Conservation (phyloP, 2,329 filamentous ascomycete genomes). For the Chalaropsis thielavioides region DNA sequence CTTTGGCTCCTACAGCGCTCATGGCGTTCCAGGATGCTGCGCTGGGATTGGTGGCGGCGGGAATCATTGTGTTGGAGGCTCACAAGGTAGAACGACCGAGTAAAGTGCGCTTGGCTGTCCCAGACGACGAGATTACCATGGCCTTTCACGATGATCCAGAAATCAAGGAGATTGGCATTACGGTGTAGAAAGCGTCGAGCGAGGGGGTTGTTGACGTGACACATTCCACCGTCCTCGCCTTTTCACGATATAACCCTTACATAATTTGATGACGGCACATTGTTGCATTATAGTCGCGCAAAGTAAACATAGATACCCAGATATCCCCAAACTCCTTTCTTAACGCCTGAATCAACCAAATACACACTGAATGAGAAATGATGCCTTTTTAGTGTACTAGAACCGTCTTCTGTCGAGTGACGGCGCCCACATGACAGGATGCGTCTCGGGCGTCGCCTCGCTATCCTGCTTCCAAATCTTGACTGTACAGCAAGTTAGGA, state of each 20-base stretch:
- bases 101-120: constrained; percentile 71
- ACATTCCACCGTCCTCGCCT: constrained; percentile 19
- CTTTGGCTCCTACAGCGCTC: constrained; percentile 12
- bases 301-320: not conserved
- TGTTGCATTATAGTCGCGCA: not conserved
- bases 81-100: constrained; percentile 71
- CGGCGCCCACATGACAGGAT: constrained; percentile 87
- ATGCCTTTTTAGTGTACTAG: not conserved
- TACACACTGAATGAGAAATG: not conserved
- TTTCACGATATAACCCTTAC: not conserved
- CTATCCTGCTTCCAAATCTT: constrained; percentile 97
- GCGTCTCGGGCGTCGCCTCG: constrained; percentile 74
- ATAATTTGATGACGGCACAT: not conserved
- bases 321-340: not conserved
- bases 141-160: constrained; percentile 82
- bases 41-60: constrained; percentile 71
- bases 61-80: constrained; percentile 71
- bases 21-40: constrained; percentile 45
- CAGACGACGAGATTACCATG: constrained; percentile 78
- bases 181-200: constrained; percentile 21
- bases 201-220: constrained; percentile 6
- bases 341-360: not conserved
- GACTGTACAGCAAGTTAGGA: constrained; percentile 32
- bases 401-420: constrained; percentile 27
- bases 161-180: constrained; percentile 62